Percentiles rank a stretch among this genome's conserved stretches.
These are phyloP conservation scores for Pharus latifolius DNA, from an alignment of 176 grass and related monocot genomes.

Conservation along the genomic window DNA sequence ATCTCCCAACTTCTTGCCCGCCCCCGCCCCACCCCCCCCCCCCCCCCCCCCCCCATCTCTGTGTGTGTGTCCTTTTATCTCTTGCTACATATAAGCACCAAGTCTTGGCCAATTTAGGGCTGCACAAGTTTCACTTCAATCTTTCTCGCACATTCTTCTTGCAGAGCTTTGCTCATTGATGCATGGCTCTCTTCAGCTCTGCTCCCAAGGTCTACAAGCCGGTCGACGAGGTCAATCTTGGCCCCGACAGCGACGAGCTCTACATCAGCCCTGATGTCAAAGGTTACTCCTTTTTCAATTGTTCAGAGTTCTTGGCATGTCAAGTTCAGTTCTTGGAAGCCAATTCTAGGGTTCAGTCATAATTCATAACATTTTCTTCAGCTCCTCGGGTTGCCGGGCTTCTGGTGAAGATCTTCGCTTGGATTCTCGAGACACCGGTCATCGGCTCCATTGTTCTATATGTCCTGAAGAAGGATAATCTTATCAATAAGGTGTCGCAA, in stretches of 20 bases:
- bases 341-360: background rate
- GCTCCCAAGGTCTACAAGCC: slow-evolving; percentile 67
- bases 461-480: slow-evolving; percentile 70
- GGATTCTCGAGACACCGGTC: slow-evolving; percentile 61
- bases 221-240: slow-evolving; percentile 48
- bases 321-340: background rate
- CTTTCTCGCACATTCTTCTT: background rate
- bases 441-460: slow-evolving; percentile 44
- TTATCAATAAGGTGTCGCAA: slow-evolving; percentile 52
- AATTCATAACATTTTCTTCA: background rate
- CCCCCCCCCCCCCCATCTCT: background rate
- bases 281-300: slow-evolving; percentile 15
- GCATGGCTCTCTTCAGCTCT: slow-evolving; percentile 52
- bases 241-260: slow-evolving; percentile 47
- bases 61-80: background rate
- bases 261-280: slow-evolving; percentile 73
- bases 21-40: background rate
- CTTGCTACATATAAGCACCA: slow-evolving; percentile 13
- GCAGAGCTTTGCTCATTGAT: background rate
- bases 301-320: background rate
- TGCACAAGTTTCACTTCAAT: background rate
- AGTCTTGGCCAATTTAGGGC: background rate
- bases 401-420: slow-evolving; percentile 71
- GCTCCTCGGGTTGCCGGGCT: slow-evolving; percentile 76
- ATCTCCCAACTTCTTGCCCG: no score